These are phyloP conservation scores for Cutaneotrichosporon cutaneum DNA, from an alignment of 1,284 basidiomycete genomes.

Conservation along the genomic window DNA sequence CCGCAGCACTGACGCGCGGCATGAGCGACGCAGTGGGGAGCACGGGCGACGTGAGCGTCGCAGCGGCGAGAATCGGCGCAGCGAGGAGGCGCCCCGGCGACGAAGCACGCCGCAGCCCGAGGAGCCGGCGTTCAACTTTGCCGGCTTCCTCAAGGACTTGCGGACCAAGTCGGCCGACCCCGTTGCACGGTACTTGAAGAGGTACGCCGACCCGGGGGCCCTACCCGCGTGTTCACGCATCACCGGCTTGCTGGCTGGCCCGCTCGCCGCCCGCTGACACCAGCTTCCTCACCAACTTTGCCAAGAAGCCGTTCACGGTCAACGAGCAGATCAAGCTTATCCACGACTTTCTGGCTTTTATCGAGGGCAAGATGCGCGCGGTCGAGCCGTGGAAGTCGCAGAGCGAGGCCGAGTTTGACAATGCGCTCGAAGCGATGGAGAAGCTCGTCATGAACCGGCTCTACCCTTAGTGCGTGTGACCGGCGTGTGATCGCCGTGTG, in stretches of 20 bases:
- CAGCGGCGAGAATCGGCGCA: background rate
- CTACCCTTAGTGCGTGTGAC: conserved; percentile 74
- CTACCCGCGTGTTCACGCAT: too few relatives aligned
- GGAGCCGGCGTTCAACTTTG: conserved; percentile 51
- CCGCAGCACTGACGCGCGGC: background rate
- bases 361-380: conserved; percentile 78
- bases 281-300: conserved; percentile 86
- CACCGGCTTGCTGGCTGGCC: too few relatives aligned
- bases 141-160: conserved; percentile 81
- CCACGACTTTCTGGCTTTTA: conserved; percentile 89
- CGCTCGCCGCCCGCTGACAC: conserved; percentile 30
- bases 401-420: conserved; percentile 83
- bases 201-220: conserved; percentile 59
- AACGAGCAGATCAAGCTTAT: conserved; percentile 90
- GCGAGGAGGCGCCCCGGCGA: background rate
- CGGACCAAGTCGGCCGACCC: conserved; percentile 78
- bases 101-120: background rate
- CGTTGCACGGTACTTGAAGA: conserved; percentile 84
- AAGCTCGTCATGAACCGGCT: conserved; percentile 98
- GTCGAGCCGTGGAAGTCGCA: conserved; percentile 75
- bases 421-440: conserved; percentile 98
- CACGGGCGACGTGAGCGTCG: background rate
- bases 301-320: conserved; percentile 82
- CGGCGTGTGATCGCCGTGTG: too few relatives aligned
- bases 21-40: background rate